phyloP scores from a whole-genome alignment of 2,329 filamentous ascomycete genomes.

The Epicoccum sorghinum region DNA sequence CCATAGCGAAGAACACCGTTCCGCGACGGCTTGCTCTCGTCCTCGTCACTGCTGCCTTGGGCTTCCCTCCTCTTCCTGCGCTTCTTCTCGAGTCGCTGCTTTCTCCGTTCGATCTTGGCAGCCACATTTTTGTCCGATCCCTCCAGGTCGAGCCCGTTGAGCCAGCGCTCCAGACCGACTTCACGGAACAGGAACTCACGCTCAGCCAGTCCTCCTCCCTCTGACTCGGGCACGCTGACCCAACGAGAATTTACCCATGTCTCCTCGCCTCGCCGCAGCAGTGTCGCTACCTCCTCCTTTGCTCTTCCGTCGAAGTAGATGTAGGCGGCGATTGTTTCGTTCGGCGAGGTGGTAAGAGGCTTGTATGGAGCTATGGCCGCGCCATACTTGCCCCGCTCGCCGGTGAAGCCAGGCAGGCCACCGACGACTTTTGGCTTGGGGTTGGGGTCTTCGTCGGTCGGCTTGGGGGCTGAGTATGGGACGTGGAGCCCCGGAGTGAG shows the following conservation, averaged over 20 bases:
- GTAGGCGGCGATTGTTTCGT: constrained; percentile 97
- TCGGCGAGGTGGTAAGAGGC: constrained; percentile 87
- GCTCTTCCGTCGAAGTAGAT: constrained; percentile 96
- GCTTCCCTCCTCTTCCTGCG: constrained; percentile 75
- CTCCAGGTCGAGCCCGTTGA: constrained; percentile 94
- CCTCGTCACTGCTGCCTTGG: constrained; percentile 56
- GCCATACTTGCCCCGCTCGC: constrained; percentile 59
- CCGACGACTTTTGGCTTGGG: constrained; percentile 84
- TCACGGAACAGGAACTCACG: constrained; percentile 97
- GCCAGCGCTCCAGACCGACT: constrained; percentile 92
- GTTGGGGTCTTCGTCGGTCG: constrained; percentile 75
- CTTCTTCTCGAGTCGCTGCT: constrained; percentile 79
- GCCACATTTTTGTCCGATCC: constrained; percentile 78
- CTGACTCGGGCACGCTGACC: constrained; percentile 90
- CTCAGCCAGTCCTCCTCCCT: constrained; percentile 93
- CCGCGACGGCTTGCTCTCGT: constrained; percentile 43
- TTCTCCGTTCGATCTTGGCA: constrained; percentile 72
- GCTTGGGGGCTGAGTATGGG: constrained; percentile 88
- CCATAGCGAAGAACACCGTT: constrained; percentile 79
- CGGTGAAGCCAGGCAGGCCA: constrained; percentile 63
- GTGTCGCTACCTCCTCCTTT: constrained; percentile 96
- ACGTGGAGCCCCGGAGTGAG: constrained; percentile 87
- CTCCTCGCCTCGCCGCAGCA: constrained; percentile 90
- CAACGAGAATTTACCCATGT: constrained; percentile 99
- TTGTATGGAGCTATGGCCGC: constrained; percentile 80